These are phyloP conservation scores for Calonectria fujianensis DNA, from an alignment of 2,329 filamentous ascomycete genomes.

Conservation along the genomic window DNA sequence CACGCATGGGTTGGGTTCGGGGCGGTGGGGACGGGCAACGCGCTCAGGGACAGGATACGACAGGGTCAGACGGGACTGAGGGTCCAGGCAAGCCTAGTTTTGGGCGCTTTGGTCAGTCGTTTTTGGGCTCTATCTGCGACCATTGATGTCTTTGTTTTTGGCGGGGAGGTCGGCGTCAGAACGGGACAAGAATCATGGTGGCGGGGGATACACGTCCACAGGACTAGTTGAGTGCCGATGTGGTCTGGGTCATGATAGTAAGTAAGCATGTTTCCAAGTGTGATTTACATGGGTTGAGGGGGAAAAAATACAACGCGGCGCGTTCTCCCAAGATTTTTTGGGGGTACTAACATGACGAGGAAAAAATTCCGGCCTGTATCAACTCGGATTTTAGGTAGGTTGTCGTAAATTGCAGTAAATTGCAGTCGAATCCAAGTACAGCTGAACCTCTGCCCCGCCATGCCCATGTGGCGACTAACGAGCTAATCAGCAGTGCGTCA, in stretches of 20 bases:
- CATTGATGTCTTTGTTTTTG: neutral
- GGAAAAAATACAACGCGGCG: neutral
- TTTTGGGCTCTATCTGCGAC: conserved; percentile 6
- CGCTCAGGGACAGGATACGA: neutral
- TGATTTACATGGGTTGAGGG: neutral
- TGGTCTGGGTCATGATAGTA: neutral
- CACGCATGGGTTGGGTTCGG: conserved; percentile 1
- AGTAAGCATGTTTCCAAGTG: neutral
- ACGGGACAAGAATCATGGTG: conserved; percentile 7
- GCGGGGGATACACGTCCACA: neutral
- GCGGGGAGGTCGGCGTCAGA: conserved; percentile 25
- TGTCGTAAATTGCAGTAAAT: too few relatives aligned
- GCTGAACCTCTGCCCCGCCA: conserved; percentile 32
- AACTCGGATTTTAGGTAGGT: neutral
- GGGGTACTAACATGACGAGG: too few relatives aligned
- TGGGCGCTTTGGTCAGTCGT: conserved; percentile 16
- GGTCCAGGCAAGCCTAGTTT: neutral
- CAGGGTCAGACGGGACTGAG: conserved; percentile 3
- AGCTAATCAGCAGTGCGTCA: conserved; percentile 27
- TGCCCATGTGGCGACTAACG: conserved; percentile 4
- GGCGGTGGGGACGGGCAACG: conserved; percentile 3
- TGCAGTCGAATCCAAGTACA: conserved; percentile 30
- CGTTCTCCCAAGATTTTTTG: neutral
- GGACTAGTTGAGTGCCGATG: neutral
- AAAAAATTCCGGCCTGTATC: neutral